Evolutionary conservation across 2,329 filamentous ascomycete genomes (phyloP), one percentile per base, ranked within the genome.

Genomic region (Phyllosticta ampelicida): DNA sequence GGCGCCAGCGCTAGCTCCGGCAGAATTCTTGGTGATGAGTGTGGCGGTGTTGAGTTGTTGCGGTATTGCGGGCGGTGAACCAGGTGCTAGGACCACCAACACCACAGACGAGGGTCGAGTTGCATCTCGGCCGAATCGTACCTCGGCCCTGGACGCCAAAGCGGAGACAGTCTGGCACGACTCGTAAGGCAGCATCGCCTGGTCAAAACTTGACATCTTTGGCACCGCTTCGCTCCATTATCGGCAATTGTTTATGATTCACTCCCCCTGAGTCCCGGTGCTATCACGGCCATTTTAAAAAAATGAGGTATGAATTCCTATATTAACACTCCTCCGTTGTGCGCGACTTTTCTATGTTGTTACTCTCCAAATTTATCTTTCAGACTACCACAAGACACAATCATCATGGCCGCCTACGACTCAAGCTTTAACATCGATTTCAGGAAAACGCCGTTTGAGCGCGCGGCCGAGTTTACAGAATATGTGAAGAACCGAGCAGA

Each of bases 361-460:
- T 26, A 8, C 23, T 26, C 23, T 26, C n/a, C 23, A 26, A 4
- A 26, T 26, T 26, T 8, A 26, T 26, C 23, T 8, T 8, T n/a
- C n/a, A n/a, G n/a, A 26, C 23, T 8, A 8, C 23, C 23, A 26
- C 23, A 1, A 16, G 13, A 44, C 36, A 8, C n/a, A n/a, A n/a
- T 44, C 36, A 44, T 44, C 36, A 44, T 44, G 36, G 36, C 36
- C 36, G 36, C 36, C 36, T 44, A 44, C 36, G 36, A 44, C n/a
- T n/a, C 11, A 44, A 44, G 36, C 4, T 44, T 44, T 44, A 44
- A 44, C 36, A 44, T 4, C 11, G 28, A 60, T 9, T 59, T 51
- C 9, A 55, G 60, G 3, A 18, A 64, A 20, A 62, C 67, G 18
- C 61, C 66, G 0, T 59, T 63, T 1, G 62, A 68, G 10, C 66